A percentile compares a stretch with the other conserved stretches of the same genome.
Evolutionary conservation across 257 asterid species (phyloP).

Genomic region (Anisodus tanguticus): DNA sequence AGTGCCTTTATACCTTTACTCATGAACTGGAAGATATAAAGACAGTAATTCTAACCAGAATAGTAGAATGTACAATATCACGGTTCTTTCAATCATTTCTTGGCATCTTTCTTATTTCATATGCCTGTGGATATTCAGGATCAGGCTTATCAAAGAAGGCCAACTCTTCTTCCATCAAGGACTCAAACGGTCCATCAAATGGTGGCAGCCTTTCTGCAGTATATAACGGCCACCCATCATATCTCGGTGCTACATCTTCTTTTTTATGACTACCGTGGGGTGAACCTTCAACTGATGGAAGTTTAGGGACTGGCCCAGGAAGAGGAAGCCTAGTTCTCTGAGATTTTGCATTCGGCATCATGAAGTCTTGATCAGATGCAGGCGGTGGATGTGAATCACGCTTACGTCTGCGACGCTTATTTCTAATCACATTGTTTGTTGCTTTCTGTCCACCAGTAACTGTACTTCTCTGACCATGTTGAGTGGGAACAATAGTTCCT

Average conservation of each 20-base stretch:
- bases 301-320: not conserved
- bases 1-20: not conserved
- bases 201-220: not conserved
- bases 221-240: not conserved
- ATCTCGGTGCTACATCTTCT: not conserved
- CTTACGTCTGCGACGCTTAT: not conserved
- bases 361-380: not conserved
- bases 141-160: conserved; percentile 16
- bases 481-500: not conserved
- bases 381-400: not conserved
- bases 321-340: not conserved
- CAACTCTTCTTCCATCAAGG: not conserved
- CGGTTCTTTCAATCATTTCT: conserved; percentile 6
- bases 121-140: conserved; percentile 21
- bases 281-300: not conserved
- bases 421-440: not conserved
- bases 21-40: not conserved
- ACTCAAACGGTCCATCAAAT: not conserved
- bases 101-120: conserved; percentile 2
- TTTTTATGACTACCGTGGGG: not conserved
- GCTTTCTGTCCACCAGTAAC: not conserved
- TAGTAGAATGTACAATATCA: not conserved
- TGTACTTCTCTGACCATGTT: not conserved
- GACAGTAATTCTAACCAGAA: not conserved
- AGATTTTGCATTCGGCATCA: conserved; percentile 19